These are phyloP conservation scores for Rhynchosporium agropyri DNA, from an alignment of 2,329 filamentous ascomycete species.

Conservation along the genomic window DNA sequence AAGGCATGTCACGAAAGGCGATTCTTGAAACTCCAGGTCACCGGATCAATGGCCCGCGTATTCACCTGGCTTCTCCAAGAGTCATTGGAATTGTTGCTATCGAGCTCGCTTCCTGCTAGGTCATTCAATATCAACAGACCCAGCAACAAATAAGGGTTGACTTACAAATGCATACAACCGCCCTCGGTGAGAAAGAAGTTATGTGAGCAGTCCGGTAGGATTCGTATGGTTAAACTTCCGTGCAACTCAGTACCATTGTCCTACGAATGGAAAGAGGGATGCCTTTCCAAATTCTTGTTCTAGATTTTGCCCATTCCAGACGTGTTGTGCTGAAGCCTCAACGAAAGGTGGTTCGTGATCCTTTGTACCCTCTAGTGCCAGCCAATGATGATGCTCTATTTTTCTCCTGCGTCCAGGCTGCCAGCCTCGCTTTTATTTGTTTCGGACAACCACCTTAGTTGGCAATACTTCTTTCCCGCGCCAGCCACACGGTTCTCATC, in stretches of 20 bases:
- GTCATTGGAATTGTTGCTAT: not conserved
- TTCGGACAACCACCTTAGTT: not conserved
- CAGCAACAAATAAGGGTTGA: not conserved
- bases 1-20: not conserved
- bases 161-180: not conserved
- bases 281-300: too few relatives aligned
- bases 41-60: not conserved
- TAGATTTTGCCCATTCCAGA: too few relatives aligned
- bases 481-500: too few relatives aligned
- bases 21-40: not conserved
- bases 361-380: not conserved
- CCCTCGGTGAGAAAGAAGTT: not conserved
- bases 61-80: not conserved
- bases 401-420: not conserved
- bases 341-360: not conserved
- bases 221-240: too few relatives aligned
- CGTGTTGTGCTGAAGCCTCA: not conserved
- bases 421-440: not conserved
- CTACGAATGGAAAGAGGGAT: too few relatives aligned
- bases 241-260: too few relatives aligned
- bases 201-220: not conserved
- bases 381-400: not conserved
- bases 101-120: not conserved
- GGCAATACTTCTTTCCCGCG: too few relatives aligned
- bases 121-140: not conserved